Evolutionary conservation across 2,329 filamentous ascomycete genomes (phyloP).

Genomic region (Diaporthe sp.): DNA sequence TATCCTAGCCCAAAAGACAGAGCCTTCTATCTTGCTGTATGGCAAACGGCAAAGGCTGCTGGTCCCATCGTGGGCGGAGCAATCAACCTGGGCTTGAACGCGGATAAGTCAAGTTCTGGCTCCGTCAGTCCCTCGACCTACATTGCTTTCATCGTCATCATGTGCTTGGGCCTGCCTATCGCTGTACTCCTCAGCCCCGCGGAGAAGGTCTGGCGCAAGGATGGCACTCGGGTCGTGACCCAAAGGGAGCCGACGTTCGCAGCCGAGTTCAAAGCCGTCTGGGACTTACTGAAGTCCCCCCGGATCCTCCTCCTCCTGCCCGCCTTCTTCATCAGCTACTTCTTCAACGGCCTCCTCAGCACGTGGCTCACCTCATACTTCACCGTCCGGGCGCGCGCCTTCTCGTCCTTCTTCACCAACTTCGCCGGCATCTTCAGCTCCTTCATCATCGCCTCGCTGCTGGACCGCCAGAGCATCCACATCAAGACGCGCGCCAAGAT

Average conservation of each 20-base stretch:
- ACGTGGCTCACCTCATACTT: slow-evolving; percentile 50
- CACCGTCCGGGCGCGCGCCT: slow-evolving; percentile 49
- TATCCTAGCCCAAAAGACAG: slow-evolving; percentile 62
- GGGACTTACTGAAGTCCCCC: slow-evolving; percentile 42
- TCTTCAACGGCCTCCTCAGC: slow-evolving; percentile 47
- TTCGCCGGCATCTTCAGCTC: slow-evolving; percentile 46
- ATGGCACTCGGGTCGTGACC: slow-evolving; percentile 46
- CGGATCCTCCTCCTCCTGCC: slow-evolving; percentile 49
- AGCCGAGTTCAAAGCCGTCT: slow-evolving; percentile 48
- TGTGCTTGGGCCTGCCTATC: slow-evolving; percentile 49
- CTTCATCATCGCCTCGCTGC: slow-evolving; percentile 47
- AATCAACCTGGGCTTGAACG: slow-evolving; percentile 41
- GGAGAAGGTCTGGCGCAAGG: slow-evolving; percentile 48
- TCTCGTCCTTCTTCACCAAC: slow-evolving; percentile 51
- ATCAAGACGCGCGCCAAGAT: slow-evolving; percentile 46
- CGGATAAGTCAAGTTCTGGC: slow-evolving; percentile 35
- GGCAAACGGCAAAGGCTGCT: slow-evolving; percentile 46
- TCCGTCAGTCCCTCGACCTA: slow-evolving; percentile 36
- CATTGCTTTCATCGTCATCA: slow-evolving; percentile 50
- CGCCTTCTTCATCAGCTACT: slow-evolving; percentile 51
- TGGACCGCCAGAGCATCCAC: slow-evolving; percentile 47
- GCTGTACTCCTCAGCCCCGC: slow-evolving; percentile 48
- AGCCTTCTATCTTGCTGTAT: slow-evolving; percentile 59
- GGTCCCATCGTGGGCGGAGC: slow-evolving; percentile 40
- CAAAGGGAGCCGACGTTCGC: slow-evolving; percentile 44